phyloP scores from a whole-genome alignment of 106 monocot genomes.

The Dioscorea zingiberensis region DNA sequence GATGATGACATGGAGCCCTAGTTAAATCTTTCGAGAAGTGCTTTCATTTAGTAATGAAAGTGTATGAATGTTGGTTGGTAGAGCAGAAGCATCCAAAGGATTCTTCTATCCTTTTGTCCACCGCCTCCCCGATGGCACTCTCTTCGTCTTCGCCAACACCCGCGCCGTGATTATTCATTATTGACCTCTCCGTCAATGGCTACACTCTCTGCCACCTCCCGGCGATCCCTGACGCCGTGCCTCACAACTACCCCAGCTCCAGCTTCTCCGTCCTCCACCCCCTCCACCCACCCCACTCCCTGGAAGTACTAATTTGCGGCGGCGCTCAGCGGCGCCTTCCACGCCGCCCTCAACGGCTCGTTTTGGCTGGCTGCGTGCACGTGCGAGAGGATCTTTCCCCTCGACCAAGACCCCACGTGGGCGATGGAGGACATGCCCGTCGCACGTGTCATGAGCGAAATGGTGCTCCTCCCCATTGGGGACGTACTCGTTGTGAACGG shows the following conservation, averaged over 20 bases:
- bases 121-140: slow-evolving; percentile 36
- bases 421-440: slow-evolving; percentile 53
- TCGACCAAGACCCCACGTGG: slow-evolving; percentile 36
- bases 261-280: slow-evolving; percentile 47
- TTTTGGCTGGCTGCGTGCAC: slow-evolving; percentile 36
- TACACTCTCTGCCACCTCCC: slow-evolving; percentile 19
- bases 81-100: no score
- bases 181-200: slow-evolving; percentile 11
- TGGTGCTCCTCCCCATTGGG: slow-evolving; percentile 58
- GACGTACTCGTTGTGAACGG: slow-evolving; percentile 64
- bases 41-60: no score
- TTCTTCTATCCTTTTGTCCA: slow-evolving; percentile 58
- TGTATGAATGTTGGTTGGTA: no score
- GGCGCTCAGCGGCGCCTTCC: slow-evolving; percentile 33
- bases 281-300: slow-evolving; percentile 13
- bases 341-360: slow-evolving; percentile 10
- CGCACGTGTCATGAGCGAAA: slow-evolving; percentile 52
- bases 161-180: slow-evolving; percentile 27
- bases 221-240: slow-evolving; percentile 9
- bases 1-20: no score
- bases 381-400: slow-evolving; percentile 33
- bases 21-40: no score
- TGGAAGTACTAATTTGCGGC: slow-evolving; percentile 59
- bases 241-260: slow-evolving; percentile 40
- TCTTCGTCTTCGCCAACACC: slow-evolving; percentile 52